Conservation (phyloP, 805 yeast species). For the Candida corydali region DNA sequence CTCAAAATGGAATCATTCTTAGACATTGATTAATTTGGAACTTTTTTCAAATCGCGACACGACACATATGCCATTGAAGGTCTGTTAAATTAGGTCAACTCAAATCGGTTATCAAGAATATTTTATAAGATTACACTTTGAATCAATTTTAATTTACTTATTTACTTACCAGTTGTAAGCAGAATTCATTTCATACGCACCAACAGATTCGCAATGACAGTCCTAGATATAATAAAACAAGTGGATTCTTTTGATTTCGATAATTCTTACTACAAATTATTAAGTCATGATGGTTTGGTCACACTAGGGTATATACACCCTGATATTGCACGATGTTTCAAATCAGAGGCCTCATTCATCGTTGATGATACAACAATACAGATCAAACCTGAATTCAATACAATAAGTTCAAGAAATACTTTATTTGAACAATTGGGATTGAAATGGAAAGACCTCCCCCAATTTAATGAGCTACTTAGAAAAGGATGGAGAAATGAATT, state of each 20-base stretch:
- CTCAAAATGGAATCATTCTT: slow-evolving; percentile 1
- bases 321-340: slow-evolving; percentile 20
- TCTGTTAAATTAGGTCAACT: too few relatives aligned
- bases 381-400: slow-evolving; percentile 25
- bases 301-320: slow-evolving; percentile 27
- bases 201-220: too few relatives aligned
- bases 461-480: slow-evolving; percentile 26
- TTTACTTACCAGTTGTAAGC: too few relatives aligned
- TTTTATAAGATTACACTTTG: too few relatives aligned
- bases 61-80: too few relatives aligned
- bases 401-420: slow-evolving; percentile 37
- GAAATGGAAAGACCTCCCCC: slow-evolving; percentile 29
- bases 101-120: too few relatives aligned
- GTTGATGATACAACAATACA: slow-evolving; percentile 21
- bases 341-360: slow-evolving; percentile 9
- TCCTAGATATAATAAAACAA: slow-evolving; percentile 15
- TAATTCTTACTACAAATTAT: slow-evolving; percentile 18
- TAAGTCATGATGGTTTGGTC: slow-evolving; percentile 25
- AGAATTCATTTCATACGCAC: too few relatives aligned
- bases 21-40: not conserved
- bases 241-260: slow-evolving; percentile 28
- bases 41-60: not conserved
- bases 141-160: too few relatives aligned
- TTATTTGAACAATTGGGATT: slow-evolving; percentile 42
- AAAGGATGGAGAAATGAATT: slow-evolving; percentile 85